phyloP scores from a whole-genome alignment of 2,329 filamentous ascomycete genomes.

The Pseudogymnoascus verrucosus region DNA sequence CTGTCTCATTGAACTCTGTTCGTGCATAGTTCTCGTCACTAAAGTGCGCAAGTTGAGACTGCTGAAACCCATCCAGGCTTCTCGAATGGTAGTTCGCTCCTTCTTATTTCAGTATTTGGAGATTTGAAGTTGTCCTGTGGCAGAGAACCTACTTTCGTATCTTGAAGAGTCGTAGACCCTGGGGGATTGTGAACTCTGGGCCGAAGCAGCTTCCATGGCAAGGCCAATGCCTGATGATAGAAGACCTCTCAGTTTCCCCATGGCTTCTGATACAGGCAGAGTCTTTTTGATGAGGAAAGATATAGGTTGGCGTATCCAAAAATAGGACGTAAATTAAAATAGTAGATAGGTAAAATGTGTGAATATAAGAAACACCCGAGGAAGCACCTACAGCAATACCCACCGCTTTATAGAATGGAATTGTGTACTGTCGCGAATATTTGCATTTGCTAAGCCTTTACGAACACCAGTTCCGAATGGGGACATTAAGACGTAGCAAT shows the following conservation, averaged over 20 bases:
- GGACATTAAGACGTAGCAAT: neutral
- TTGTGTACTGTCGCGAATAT: neutral
- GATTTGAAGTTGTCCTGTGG: neutral
- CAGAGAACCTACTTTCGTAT: neutral
- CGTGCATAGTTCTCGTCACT: neutral
- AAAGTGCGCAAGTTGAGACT: neutral
- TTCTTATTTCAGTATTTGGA: neutral
- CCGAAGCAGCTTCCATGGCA: neutral
- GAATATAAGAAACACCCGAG: neutral
- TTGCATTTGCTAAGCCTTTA: neutral
- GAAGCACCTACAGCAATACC: neutral
- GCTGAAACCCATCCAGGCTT: neutral
- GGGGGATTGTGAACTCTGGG: neutral
- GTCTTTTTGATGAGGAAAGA: neutral
- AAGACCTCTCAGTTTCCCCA: neutral
- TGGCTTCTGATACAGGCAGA: neutral
- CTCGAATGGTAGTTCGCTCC: neutral
- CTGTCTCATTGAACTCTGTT: neutral
- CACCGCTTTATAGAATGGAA: neutral
- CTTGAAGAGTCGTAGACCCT: neutral
- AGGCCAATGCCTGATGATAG: neutral
- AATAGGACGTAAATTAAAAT: neutral
- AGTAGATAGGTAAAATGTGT: neutral
- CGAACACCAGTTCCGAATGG: neutral
- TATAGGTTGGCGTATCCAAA: neutral